Base-by-base conservation (phyloP, 2,329 filamentous ascomycete genomes). In the Moelleriella libera region DNA sequence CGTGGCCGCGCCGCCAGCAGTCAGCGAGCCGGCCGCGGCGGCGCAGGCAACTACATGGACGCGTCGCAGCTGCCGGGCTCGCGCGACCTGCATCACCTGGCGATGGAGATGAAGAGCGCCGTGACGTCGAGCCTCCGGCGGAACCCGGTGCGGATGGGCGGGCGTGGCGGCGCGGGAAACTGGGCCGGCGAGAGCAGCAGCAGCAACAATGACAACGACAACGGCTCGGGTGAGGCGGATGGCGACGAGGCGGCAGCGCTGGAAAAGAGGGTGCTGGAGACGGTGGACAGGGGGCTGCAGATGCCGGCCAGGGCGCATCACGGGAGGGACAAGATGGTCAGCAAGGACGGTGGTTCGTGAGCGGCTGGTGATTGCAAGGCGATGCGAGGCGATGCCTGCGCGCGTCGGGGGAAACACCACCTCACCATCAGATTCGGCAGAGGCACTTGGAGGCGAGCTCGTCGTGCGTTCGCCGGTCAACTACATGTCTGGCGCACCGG, bases 121-220 rank as follows among this genome's bases (percentile, higher is more conserved):
- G 60, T 66, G 39, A 57, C 51, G 21, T 61, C 63, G 5, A 62
- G 58, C n/a, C 52, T 45, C 39, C 48, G 51, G 5, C 53, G 54
- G 41, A 49, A 55, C n/a, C 52, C 48, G 32, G 48, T 51, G 4
- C 52, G 54, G 41, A 49, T 59, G 45, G 53, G 52, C 14, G 76
- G 77, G 0, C 68, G 76, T 5, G 77, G 76, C 29, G 76, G 76
- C n/a, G 74, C 74, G 1, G 77, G 76, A 2, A 80, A 79, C 58
- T 80, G 71, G 64, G 57, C 53, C 43, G 52, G 51, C 42, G 59
- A 55, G 10, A 58, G 45, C 52, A 53, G n/a, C 57, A 58, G 45
- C 58, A 62, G 52, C 46, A 45, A 32, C 43, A 49, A 30, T 39
- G 44, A 8, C 53, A 54, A 6, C 45, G 50, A 5, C 50, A 55